phyloP scores from a whole-genome alignment of 441 rosid genomes.

The Jatropha podagrica region DNA sequence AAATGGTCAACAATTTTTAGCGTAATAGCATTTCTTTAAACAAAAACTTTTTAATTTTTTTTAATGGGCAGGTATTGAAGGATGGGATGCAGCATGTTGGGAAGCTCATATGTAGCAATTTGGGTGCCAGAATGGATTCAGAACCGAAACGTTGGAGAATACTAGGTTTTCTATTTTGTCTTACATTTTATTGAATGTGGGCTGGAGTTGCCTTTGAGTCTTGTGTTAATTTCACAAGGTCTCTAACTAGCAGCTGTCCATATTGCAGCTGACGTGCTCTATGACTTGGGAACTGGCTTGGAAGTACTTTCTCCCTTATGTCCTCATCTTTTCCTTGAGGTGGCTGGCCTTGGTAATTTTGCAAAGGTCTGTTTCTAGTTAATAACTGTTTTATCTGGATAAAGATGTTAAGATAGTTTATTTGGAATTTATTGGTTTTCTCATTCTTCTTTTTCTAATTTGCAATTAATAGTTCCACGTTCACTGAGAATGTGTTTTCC shows the following conservation, averaged over 20 bases:
- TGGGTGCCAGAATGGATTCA: constrained; percentile 98
- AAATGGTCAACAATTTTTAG: background rate
- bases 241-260: constrained; percentile 21
- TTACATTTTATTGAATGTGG: constrained; percentile 12
- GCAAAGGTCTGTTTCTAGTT: constrained; percentile 58
- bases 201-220: constrained; percentile 11
- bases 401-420: background rate
- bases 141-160: constrained; percentile 96
- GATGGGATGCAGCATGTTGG: constrained; percentile 99
- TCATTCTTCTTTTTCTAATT: background rate
- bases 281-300: constrained; percentile 87
- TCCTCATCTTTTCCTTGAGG: constrained; percentile 88
- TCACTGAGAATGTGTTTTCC: constrained; percentile 3
- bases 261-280: constrained; percentile 84
- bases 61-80: constrained; percentile 62
- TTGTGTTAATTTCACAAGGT: constrained; percentile 5
- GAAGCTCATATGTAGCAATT: constrained; percentile 86
- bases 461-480: background rate
- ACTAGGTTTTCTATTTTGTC: constrained; percentile 51
- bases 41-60: constrained; percentile 10
- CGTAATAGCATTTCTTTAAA: background rate
- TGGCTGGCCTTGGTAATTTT: constrained; percentile 96
- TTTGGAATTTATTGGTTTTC: background rate
- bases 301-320: constrained; percentile 91
- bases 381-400: background rate